Evolutionary conservation across 495 filamentous ascomycete species (phyloP).

Genomic region (Hapsidospora chrysogenum): DNA sequence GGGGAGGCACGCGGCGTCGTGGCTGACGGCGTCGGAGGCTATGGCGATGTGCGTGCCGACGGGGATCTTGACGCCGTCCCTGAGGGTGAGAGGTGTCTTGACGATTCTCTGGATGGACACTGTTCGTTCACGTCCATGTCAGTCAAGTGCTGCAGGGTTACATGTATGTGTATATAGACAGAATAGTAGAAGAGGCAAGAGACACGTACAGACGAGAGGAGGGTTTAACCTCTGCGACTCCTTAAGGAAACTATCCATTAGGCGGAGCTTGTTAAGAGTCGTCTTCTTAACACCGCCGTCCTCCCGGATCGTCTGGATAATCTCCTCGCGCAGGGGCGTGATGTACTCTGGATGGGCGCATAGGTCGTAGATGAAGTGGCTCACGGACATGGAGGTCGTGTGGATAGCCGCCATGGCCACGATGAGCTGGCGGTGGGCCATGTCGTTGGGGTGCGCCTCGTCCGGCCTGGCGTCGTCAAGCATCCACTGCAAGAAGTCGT

Average conservation of each 20-base stretch:
- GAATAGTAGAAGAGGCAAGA: background rate
- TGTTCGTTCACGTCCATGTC: no score
- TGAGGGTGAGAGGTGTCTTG: slow-evolving; percentile 13
- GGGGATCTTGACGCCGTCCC: slow-evolving; percentile 12
- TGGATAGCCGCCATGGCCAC: slow-evolving; percentile 18
- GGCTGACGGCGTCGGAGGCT: slow-evolving; percentile 1
- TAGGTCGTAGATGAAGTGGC: slow-evolving; percentile 6
- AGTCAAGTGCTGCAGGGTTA: no score
- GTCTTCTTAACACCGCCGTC: slow-evolving; percentile 4
- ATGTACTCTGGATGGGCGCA: background rate
- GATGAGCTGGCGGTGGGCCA: slow-evolving; percentile 13
- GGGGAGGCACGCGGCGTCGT: background rate
- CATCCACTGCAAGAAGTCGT: background rate
- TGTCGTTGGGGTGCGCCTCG: background rate
- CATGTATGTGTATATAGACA: background rate
- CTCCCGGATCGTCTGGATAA: background rate
- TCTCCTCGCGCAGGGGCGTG: background rate
- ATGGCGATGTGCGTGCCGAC: slow-evolving; percentile 4
- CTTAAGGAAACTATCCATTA: background rate
- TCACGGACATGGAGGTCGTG: slow-evolving; percentile 14
- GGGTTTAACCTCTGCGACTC: background rate
- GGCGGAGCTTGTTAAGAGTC: slow-evolving; percentile 11
- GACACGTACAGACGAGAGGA: slow-evolving; percentile 6
- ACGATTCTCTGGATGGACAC: slow-evolving; percentile 12
- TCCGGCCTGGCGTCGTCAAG: background rate